Evolutionary conservation across 371 early-diverging fungal genomes (phyloP).

Genomic region (Zychaea mexicana): DNA sequence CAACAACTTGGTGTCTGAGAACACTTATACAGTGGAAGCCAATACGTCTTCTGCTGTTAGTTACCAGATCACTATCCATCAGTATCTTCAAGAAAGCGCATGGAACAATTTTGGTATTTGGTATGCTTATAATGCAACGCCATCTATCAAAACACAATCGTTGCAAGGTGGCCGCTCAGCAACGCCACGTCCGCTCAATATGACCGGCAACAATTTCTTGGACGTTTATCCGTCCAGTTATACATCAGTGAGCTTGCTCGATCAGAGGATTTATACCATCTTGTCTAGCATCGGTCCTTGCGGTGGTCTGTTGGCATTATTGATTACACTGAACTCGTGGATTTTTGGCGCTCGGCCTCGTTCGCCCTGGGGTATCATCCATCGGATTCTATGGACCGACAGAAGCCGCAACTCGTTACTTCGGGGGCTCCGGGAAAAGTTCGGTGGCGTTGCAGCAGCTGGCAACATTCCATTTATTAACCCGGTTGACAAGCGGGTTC

Average conservation of each 20-base stretch:
- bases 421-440: slow-evolving; percentile 13
- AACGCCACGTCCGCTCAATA: background rate
- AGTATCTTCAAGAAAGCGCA: slow-evolving; percentile 14
- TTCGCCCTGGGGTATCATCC: slow-evolving; percentile 35
- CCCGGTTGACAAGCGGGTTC: background rate
- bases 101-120: slow-evolving; percentile 30
- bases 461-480: slow-evolving; percentile 1
- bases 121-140: slow-evolving; percentile 13
- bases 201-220: slow-evolving; percentile 3
- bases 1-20: slow-evolving; percentile 16
- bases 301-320: slow-evolving; percentile 38
- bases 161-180: background rate
- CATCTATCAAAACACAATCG: background rate
- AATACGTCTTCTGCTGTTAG: slow-evolving; percentile 8
- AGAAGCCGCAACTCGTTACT: slow-evolving; percentile 8
- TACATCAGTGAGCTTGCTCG: slow-evolving; percentile 1
- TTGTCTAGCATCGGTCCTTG: slow-evolving; percentile 24
- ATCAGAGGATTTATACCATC: slow-evolving; percentile 24
- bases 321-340: slow-evolving; percentile 30
- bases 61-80: slow-evolving; percentile 23
- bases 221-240: slow-evolving; percentile 5
- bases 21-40: background rate
- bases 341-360: slow-evolving; percentile 38
- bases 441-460: background rate
- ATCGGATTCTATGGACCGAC: slow-evolving; percentile 32